phyloP scores from a whole-genome alignment of 495 filamentous ascomycete species.

The Podospora pseudopauciseta region DNA sequence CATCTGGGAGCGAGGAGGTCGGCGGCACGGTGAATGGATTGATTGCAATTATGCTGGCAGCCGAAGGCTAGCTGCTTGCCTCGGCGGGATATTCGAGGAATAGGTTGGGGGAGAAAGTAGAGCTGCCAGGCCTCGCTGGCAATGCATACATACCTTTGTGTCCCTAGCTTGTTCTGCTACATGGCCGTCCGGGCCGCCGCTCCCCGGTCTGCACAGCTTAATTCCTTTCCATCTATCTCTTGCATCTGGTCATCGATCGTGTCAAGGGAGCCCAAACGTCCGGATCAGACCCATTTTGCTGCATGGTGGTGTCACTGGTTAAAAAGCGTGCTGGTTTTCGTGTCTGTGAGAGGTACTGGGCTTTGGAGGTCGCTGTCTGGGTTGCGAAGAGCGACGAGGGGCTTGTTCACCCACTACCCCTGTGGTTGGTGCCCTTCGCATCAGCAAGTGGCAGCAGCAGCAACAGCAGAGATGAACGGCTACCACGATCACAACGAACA shows the following conservation, averaged over 20 bases:
- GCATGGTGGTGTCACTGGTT: background rate
- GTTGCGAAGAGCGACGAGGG: background rate
- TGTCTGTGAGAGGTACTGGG: background rate
- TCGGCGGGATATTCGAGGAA: background rate
- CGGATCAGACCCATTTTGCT: background rate
- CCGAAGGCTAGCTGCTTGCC: conserved; percentile 1
- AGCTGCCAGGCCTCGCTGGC: conserved; percentile 2
- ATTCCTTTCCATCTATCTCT: background rate
- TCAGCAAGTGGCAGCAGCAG: background rate
- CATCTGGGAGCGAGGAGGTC: background rate
- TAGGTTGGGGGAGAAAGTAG: background rate
- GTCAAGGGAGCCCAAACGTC: background rate
- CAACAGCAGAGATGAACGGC: background rate
- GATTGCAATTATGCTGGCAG: background rate
- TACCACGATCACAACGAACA: background rate
- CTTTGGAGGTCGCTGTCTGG: background rate
- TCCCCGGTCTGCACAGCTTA: background rate
- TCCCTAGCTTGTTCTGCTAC: background rate
- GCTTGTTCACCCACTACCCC: background rate
- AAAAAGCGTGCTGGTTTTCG: background rate
- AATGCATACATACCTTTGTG: conserved; percentile 2
- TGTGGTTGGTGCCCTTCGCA: background rate
- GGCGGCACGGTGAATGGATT: background rate
- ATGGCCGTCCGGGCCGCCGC: background rate
- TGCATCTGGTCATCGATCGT: background rate